Percentiles rank a stretch among this genome's conserved stretches.
These are phyloP conservation scores for Coleophoma cylindrospora DNA, from an alignment of 2,329 filamentous ascomycete genomes.

Conservation along the genomic window DNA sequence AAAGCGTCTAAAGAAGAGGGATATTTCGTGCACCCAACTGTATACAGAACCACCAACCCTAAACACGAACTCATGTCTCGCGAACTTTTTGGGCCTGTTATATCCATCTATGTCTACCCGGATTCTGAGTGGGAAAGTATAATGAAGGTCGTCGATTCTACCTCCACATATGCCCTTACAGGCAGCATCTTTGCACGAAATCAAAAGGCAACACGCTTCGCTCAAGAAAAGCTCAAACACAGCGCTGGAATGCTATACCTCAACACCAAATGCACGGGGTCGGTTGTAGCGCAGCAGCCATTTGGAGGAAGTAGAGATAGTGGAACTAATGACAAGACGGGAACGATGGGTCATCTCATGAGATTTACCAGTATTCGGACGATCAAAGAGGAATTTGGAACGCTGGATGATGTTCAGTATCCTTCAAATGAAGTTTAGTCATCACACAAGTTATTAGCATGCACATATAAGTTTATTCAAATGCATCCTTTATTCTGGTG, in stretches of 20 bases:
- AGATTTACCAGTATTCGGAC: slow-evolving; percentile 60
- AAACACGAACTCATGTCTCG: slow-evolving; percentile 66
- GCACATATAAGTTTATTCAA: too few species aligned
- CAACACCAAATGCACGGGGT: slow-evolving; percentile 73
- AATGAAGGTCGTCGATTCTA: slow-evolving; percentile 60
- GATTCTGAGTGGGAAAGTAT: slow-evolving; percentile 56
- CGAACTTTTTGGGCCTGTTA: slow-evolving; percentile 76
- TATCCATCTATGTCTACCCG: slow-evolving; percentile 71
- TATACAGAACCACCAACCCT: slow-evolving; percentile 69
- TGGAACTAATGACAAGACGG: slow-evolving; percentile 68
- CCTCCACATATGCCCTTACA: slow-evolving; percentile 71
- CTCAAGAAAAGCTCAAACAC: slow-evolving; percentile 65
- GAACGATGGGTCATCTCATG: slow-evolving; percentile 53
- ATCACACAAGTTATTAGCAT: neutral
- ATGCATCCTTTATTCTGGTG: too few species aligned
- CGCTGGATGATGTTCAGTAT: slow-evolving; percentile 57
- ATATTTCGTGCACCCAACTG: slow-evolving; percentile 76
- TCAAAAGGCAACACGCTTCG: slow-evolving; percentile 55
- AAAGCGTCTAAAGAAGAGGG: slow-evolving; percentile 71
- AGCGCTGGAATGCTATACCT: slow-evolving; percentile 77
- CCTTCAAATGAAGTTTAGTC: slow-evolving; percentile 48
- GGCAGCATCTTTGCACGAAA: slow-evolving; percentile 69
- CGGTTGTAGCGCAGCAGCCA: slow-evolving; percentile 65
- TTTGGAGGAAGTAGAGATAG: slow-evolving; percentile 62
- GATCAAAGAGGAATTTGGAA: slow-evolving; percentile 68